Evolutionary conservation across 441 rosid genomes (phyloP).

Genomic region (Erysimum pusillum): DNA sequence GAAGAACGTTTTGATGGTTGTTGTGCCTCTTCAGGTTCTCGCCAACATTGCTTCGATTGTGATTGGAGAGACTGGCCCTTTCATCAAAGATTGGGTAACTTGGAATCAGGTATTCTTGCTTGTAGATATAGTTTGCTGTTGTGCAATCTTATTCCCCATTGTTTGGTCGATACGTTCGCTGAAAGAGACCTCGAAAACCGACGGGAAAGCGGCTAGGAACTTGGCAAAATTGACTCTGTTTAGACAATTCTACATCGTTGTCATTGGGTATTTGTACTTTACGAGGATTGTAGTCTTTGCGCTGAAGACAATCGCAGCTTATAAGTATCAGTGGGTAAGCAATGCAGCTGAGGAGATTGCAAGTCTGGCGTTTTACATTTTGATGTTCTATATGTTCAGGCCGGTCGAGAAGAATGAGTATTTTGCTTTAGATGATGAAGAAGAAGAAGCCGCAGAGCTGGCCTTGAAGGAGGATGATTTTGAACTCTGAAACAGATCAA

Average conservation of each 20-base stretch:
- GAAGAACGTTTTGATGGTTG: slow-evolving; percentile 93
- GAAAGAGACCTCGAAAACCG: slow-evolving; percentile 92
- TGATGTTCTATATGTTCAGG: slow-evolving; percentile 94
- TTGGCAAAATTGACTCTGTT: slow-evolving; percentile 82
- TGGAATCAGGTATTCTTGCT: slow-evolving; percentile 93
- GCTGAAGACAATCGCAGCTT: slow-evolving; percentile 84
- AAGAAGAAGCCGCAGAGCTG: slow-evolving; percentile 88
- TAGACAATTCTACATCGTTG: slow-evolving; percentile 92
- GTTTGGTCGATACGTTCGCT: slow-evolving; percentile 92
- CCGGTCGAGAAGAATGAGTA: slow-evolving; percentile 93
- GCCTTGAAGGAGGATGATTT: slow-evolving; percentile 92
- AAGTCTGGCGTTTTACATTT: slow-evolving; percentile 66
- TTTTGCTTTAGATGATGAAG: slow-evolving; percentile 86
- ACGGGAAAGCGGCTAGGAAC: slow-evolving; percentile 92
- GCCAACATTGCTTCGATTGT: slow-evolving; percentile 89
- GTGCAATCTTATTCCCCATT: slow-evolving; percentile 88
- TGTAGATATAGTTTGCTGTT: slow-evolving; percentile 91
- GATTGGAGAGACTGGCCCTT: slow-evolving; percentile 95
- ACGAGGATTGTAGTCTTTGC: slow-evolving; percentile 96
- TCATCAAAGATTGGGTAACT: slow-evolving; percentile 88
- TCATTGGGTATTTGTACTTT: slow-evolving; percentile 85
- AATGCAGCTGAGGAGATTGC: slow-evolving; percentile 89
- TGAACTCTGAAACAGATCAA: slow-evolving; percentile 66
- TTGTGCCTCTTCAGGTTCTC: slow-evolving; percentile 86
- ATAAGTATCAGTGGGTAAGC: slow-evolving; percentile 91